Percentiles rank a stretch among this genome's conserved stretches.
Conservation (phyloP, 2,329 filamentous ascomycete species). For the Aspergillus novoparasiticus region DNA sequence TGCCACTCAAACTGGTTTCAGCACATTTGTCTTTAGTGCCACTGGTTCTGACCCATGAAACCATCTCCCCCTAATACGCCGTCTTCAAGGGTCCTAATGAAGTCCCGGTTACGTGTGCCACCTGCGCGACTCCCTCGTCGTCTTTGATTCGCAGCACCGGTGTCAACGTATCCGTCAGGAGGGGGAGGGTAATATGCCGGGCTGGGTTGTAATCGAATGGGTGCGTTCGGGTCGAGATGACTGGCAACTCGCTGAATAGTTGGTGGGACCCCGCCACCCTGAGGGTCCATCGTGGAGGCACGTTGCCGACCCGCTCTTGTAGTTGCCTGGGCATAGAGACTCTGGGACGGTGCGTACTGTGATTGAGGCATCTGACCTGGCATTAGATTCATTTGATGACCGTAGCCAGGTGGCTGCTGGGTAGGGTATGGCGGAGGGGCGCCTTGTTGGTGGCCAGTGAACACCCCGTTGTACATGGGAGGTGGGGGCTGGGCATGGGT, state of each 20-base stretch:
- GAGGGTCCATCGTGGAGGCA: constrained; percentile 94
- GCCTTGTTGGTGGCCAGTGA: constrained; percentile 66
- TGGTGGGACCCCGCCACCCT: constrained; percentile 87
- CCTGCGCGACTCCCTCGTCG: constrained; percentile 73
- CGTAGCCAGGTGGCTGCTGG: constrained; percentile 67
- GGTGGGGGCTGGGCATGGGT: constrained; percentile 55
- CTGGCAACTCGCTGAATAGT: constrained; percentile 93
- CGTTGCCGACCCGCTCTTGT: constrained; percentile 80
- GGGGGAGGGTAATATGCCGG: constrained; percentile 97
- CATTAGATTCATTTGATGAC: constrained; percentile 71
- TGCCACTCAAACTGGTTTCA: constrained; percentile 9
- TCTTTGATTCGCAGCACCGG: constrained; percentile 65
- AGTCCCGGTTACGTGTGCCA: constrained; percentile 69
- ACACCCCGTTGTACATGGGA: constrained; percentile 79
- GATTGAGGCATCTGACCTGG: constrained; percentile 65
- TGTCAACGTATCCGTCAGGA: constrained; percentile 74
- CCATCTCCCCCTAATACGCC: constrained; percentile 84
- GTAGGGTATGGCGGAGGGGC: constrained; percentile 79
- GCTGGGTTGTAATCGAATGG: constrained; percentile 90
- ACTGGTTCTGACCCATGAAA: constrained; percentile 78
- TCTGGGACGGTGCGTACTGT: constrained; percentile 73
- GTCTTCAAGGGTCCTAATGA: constrained; percentile 93
- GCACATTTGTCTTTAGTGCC: constrained; percentile 53
- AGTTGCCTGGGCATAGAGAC: constrained; percentile 72
- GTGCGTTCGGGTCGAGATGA: constrained; percentile 90